Evolutionary conservation across 2,329 filamentous ascomycete species (phyloP), one percentile per base, ranked within the genome.

Genomic region (Hymenoscyphus scutula): DNA sequence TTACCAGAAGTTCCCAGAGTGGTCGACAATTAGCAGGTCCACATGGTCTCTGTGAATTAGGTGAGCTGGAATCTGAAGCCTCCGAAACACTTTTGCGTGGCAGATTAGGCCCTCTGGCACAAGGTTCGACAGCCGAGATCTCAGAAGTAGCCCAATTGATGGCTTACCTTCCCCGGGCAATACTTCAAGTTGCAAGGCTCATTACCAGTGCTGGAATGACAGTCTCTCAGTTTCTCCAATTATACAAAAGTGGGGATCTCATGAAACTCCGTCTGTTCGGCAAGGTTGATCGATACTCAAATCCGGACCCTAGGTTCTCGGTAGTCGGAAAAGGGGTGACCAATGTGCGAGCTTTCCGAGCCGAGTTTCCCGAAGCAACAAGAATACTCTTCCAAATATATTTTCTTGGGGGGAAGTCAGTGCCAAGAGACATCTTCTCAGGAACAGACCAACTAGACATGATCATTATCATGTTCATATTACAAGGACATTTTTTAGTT

Each of bases 131-230:
- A 23, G 58, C 57, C 2, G 69, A 70, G 53, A 62, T 71, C 41
- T 58, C 64, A 17, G 65, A 69, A 34, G 60, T 69, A 1, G 65
- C 62, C 17, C 54, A 60, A 5, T 56, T 65, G 23, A 59, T 71
- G 57, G 56, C 65, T 10, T 65, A 61, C 37, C 48, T 67, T 25
- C 69, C 68, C 7, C 64, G 67, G 29, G 69, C 67, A 3, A 65
- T 71, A 29, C 66, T 66, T 34, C 69, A 71, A 54, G 63, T 65
- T 23, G 65, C 66, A 51, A 60, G 62, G 5, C 57, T 70, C 11
- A 64, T 70, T n/a, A 71, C 68, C 13, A 60, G 62, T 27, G 66
- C 64, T 23, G 64, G 66, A 4, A 71, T 71, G 68, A 68, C 66
- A 13, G 56, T 67, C 8, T 64, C 68, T 23, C 69, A 71, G 41